Base-by-base conservation (phyloP, 345 rosid species). In the Murraya paniculata region DNA sequence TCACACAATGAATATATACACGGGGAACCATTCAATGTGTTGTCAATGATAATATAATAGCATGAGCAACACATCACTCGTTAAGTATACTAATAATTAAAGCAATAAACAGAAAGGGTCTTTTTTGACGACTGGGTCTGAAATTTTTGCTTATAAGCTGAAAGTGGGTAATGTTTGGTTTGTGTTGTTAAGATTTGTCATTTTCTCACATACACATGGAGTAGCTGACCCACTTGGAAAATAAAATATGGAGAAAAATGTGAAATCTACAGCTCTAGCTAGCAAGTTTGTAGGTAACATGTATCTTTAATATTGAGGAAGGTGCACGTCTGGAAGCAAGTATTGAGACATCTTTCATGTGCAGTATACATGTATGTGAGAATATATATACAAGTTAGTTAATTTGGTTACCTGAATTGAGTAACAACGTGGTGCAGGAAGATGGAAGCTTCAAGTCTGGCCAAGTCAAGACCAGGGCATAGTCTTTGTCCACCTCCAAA, bases 401-500 rank as follows among this genome's bases (percentile, higher is more conserved):
- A 16, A 68, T 30, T 38, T 48, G 18, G n/a, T 82, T 86, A 95
- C 99, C 98, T 93, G 85, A 92, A 89, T 67, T 88, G 91, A 82
- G 98, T 93, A 80, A 92, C 97, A 58, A 95, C 83, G 68, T 91
- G 92, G 80, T 95, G 96, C 30, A 95, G 85, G 83, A 93, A 95
- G 68, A 95, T 78, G 79, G 99, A 90, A 88, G 97, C 83, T 88
- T 95, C 98, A 24, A 95, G 96, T 83, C 98, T 93, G 27, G 98
- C 93, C 89, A 95, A 84, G 81, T 95, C 99, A 65, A 92, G 88
- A 45, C 98, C 98, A 77, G 98, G 99, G 35, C 99, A 95, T 69
- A 95, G 82, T 82, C 98, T 89, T 85, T 91, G 99, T 57, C 98
- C 99, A 58, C 99, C 99, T 71, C 99, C 97, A 83, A 95, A 95